These are phyloP conservation scores for Anaeromyces robustus DNA, from an alignment of 192 early-diverging fungal species.

Conservation along the genomic window DNA sequence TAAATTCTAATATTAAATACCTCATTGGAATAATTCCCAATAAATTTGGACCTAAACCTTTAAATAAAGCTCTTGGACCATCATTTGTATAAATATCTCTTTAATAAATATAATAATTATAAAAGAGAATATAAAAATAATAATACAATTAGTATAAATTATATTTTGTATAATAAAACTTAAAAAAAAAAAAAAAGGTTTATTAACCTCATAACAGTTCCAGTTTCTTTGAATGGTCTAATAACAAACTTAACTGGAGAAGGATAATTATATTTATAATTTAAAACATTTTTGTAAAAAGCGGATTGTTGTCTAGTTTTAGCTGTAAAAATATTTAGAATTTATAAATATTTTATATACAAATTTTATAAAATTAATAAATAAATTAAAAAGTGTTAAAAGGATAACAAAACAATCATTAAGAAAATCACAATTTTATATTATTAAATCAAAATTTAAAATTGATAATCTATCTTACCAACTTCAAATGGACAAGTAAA, in stretches of 20 bases:
- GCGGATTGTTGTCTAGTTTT: neutral
- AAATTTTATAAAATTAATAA: no score
- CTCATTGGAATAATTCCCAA: slow-evolving; percentile 88
- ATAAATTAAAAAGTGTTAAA: no score
- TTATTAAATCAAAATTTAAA: no score
- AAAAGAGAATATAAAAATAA: no score
- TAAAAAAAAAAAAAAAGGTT: no score
- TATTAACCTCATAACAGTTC: neutral
- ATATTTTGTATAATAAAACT: no score
- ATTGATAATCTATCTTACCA: neutral
- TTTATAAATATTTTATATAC: no score
- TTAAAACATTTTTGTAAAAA: neutral
- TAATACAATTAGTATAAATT: no score
- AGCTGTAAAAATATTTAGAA: neutral
- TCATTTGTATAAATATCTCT: slow-evolving; percentile 53
- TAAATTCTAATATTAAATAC: slow-evolving; percentile 10
- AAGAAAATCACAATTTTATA: no score
- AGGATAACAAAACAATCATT: no score
- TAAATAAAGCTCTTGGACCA: slow-evolving; percentile 73
- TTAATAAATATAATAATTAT: neutral
- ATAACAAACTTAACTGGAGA: neutral
- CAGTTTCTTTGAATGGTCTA: neutral
- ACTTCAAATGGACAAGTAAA: neutral
- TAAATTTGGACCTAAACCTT: slow-evolving; percentile 86
- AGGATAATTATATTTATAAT: neutral